A percentile compares a stretch with the other conserved stretches of the same genome.
These are phyloP conservation scores for Eucalyptus fibrosa DNA, from an alignment of 345 rosid genomes.

Conservation along the genomic window DNA sequence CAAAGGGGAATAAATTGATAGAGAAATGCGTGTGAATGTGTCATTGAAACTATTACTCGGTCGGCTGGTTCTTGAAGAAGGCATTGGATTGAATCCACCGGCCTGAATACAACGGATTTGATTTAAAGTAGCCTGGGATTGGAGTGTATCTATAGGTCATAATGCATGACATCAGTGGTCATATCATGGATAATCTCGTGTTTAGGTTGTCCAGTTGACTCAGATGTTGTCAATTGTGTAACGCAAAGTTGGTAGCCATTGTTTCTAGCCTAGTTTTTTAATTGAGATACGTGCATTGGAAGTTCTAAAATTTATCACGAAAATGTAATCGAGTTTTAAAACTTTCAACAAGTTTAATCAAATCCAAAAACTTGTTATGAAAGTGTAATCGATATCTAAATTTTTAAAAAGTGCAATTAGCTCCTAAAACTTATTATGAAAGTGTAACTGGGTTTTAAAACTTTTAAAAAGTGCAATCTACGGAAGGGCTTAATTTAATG, in stretches of 20 bases:
- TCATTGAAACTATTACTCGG: background rate
- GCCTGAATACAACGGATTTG: background rate
- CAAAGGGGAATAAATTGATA: background rate
- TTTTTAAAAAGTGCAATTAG: too few relatives aligned
- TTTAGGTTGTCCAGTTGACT: background rate
- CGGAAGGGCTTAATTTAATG: background rate
- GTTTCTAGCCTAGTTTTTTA: background rate
- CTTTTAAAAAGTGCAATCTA: too few relatives aligned
- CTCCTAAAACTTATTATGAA: too few relatives aligned
- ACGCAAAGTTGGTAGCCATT: background rate
- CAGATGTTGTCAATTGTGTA: background rate
- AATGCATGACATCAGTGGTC: background rate
- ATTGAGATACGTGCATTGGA: fast-evolving
- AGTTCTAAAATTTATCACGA: fast-evolving
- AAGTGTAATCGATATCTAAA: too few relatives aligned
- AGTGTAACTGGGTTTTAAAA: too few relatives aligned
- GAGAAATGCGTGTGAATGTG: background rate
- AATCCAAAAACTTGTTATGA: too few relatives aligned
- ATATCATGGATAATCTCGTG: background rate
- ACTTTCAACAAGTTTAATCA: too few relatives aligned
- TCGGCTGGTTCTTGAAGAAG: background rate
- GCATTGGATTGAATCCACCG: background rate
- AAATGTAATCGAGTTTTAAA: too few relatives aligned
- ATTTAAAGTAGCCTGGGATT: background rate
- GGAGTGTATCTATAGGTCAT: background rate